phyloP scores from a whole-genome alignment of 805 yeast species.

The Ogataea allantospora region DNA sequence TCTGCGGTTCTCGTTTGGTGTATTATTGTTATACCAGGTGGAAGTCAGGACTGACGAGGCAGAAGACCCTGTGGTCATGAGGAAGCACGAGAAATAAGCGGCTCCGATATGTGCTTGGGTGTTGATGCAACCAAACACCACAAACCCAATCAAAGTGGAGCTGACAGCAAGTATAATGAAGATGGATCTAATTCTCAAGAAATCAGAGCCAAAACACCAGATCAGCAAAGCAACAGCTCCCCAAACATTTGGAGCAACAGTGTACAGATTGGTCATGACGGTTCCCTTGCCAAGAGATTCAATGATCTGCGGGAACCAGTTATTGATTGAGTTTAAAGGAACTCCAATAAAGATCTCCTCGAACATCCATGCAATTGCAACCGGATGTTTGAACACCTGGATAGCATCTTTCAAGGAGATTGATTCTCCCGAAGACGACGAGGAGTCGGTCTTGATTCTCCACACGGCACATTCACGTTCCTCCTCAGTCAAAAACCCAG shows the following conservation, averaged over 20 bases:
- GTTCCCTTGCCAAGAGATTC: slow-evolving; percentile 39
- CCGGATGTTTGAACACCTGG: slow-evolving; percentile 43
- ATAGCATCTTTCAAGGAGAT: slow-evolving; percentile 5
- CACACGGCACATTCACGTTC: slow-evolving; percentile 39
- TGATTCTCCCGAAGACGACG: background rate
- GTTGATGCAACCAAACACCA: slow-evolving; percentile 46
- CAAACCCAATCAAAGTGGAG: slow-evolving; percentile 44
- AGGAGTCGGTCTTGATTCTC: slow-evolving; percentile 42
- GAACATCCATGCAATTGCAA: slow-evolving; percentile 44
- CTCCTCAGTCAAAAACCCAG: slow-evolving; percentile 39
- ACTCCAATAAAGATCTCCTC: slow-evolving; percentile 46
- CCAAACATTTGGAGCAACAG: slow-evolving; percentile 49
- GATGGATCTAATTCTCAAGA: slow-evolving; percentile 36
- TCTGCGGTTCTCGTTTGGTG: slow-evolving; percentile 45
- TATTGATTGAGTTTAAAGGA: slow-evolving; percentile 46
- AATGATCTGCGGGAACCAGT: slow-evolving; percentile 49
- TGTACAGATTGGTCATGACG: slow-evolving; percentile 40
- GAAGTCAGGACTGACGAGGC: slow-evolving; percentile 50
- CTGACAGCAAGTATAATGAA: slow-evolving; percentile 40
- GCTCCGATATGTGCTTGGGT: slow-evolving; percentile 32
- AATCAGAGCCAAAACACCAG: slow-evolving; percentile 43
- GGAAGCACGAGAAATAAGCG: slow-evolving; percentile 23
- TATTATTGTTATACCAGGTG: slow-evolving; percentile 51
- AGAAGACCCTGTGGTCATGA: slow-evolving; percentile 48
- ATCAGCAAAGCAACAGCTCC: slow-evolving; percentile 44